Conservation (phyloP, 2,329 filamentous ascomycete species). For the Neofusicoccum kwambonambiense region DNA sequence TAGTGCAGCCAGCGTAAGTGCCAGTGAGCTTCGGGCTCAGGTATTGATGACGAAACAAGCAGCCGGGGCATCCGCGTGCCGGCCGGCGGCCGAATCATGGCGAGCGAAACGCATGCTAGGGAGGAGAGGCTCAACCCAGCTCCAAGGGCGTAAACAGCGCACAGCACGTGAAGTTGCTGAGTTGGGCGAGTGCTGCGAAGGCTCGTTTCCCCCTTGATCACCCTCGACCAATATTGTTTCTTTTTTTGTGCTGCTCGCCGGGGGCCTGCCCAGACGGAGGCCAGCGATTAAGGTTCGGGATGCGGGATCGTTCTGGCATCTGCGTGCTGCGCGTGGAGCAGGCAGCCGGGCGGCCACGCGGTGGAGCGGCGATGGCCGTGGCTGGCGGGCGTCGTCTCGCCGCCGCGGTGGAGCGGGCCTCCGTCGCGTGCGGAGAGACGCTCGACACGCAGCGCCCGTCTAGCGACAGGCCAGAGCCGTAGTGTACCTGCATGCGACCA, state of each 20-base stretch:
- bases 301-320: slow-evolving; percentile 6
- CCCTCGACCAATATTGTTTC: slow-evolving; percentile 3
- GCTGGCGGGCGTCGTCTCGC: background rate
- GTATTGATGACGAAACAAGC: slow-evolving; percentile 14
- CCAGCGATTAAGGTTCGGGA: slow-evolving; percentile 14
- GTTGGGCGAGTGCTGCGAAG: background rate
- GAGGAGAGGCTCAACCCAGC: slow-evolving; percentile 6
- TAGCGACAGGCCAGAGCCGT: slow-evolving; percentile 2
- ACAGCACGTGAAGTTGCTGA: background rate
- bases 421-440: slow-evolving; percentile 6
- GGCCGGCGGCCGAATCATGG: background rate
- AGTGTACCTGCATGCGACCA: slow-evolving; percentile 13
- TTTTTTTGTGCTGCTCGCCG: slow-evolving; percentile 9
- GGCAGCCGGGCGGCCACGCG: background rate
- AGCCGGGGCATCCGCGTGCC: slow-evolving; percentile 8
- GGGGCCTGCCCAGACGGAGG: background rate
- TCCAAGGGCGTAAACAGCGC: background rate
- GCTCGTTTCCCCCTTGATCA: slow-evolving; percentile 6
- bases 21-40: slow-evolving; percentile 9
- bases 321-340: background rate
- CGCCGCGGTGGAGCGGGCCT: background rate
- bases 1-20: slow-evolving; percentile 1
- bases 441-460: background rate
- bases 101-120: background rate
- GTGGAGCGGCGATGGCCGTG: slow-evolving; percentile 8